Evolutionary conservation across 805 yeast species (phyloP), one percentile per base, ranked within the genome.

Genomic region (Lachancea meyersii): DNA sequence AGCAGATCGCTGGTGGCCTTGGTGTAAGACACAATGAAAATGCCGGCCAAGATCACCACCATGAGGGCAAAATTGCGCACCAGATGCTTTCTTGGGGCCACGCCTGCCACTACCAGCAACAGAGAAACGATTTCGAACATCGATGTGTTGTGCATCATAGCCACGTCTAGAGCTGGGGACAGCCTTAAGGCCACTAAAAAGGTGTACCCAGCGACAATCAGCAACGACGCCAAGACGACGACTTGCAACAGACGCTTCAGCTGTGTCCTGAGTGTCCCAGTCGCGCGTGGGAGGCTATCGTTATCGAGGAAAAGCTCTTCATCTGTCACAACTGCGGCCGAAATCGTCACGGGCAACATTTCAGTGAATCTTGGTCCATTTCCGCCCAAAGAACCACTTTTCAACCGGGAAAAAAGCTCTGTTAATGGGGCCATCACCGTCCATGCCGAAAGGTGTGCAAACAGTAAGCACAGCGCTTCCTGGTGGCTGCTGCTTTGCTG

Each of bases 51-150:
- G 4, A 62, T 60, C 9, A 53, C 28, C 50, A 55, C 45, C 63
- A 61, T 60, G 18, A 58, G 38, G 9, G 49, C 17, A 31, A 60
- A 63, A 30, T 54, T 57, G 20, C 58, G 48, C 26, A 57, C 49
- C 9, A 59, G 50, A 33, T 52, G 46, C 38, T 52, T 50, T 26
- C 58, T 54, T 30, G 48, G 52, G 2, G 60, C 45, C 30, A 60
- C 39, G 16, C 55, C 57, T 44, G 58, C 50, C 24, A 61, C 60
- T 32, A 63, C 64, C 35, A 58, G 55, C 28, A 63, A 44, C 38
- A 63, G 38, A 10, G 64, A 52, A 4, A 55, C 51, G 11, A 63
- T 63, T 48, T 63, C 67, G 40, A 61, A 63, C 23, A 54, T 47
- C 5, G 65, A 53, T 8, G 55, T 52, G 43, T 57, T 55, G 47